Evolutionary conservation across 805 yeast genomes (phyloP).

Genomic region (Barnettozyma salicaria): DNA sequence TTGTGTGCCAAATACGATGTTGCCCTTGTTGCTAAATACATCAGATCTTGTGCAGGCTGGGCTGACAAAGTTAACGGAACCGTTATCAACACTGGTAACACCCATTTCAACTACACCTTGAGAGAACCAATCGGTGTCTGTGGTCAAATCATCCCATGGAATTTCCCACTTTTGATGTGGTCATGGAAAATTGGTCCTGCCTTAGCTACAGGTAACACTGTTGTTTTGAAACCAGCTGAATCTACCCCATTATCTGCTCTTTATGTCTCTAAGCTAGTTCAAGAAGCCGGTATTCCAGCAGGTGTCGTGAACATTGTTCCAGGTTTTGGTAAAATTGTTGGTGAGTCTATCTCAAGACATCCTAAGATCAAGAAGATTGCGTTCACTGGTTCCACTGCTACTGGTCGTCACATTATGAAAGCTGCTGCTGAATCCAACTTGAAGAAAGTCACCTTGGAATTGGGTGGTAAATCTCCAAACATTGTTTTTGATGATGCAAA

Average conservation of each 20-base stretch:
- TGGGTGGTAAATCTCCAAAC: slow-evolving; percentile 96
- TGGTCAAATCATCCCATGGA: slow-evolving; percentile 90
- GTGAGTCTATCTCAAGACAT: slow-evolving; percentile 65
- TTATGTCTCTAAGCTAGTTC: slow-evolving; percentile 54
- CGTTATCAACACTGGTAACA: slow-evolving; percentile 52
- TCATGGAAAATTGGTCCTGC: slow-evolving; percentile 88
- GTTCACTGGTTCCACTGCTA: slow-evolving; percentile 84
- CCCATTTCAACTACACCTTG: slow-evolving; percentile 59
- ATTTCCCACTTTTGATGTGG: slow-evolving; percentile 84
- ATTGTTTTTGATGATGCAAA: slow-evolving; percentile 84
- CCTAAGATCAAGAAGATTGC: slow-evolving; percentile 72
- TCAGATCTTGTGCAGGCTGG: slow-evolving; percentile 83
- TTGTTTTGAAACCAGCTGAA: slow-evolving; percentile 82
- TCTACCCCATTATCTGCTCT: slow-evolving; percentile 81
- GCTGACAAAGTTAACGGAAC: slow-evolving; percentile 64
- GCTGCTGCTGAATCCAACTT: slow-evolving; percentile 74
- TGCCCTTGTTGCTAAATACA: slow-evolving; percentile 57
- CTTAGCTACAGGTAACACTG: slow-evolving; percentile 78
- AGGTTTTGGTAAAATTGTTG: slow-evolving; percentile 73
- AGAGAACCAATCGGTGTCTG: slow-evolving; percentile 87
- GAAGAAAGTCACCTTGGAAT: slow-evolving; percentile 88
- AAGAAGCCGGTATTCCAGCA: slow-evolving; percentile 75
- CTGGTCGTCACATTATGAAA: slow-evolving; percentile 78
- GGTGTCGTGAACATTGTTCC: slow-evolving; percentile 79
- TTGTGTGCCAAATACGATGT: slow-evolving; percentile 73